These are phyloP conservation scores for Chaetomium olivaceum DNA, from an alignment of 2,329 filamentous ascomycete species.

Conservation along the genomic window DNA sequence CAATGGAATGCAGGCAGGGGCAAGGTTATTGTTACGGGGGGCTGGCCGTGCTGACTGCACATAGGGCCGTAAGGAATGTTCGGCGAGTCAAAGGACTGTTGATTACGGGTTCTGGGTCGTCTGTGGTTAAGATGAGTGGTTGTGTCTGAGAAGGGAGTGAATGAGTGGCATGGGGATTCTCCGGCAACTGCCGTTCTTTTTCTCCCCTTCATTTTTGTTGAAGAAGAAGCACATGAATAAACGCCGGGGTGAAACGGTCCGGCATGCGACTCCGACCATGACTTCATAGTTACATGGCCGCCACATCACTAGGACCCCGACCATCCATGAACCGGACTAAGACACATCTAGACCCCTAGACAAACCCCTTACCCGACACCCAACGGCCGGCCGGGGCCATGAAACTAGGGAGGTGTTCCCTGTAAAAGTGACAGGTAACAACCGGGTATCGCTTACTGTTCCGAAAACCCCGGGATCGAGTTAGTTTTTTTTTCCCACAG, in stretches of 20 bases:
- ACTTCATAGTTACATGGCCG: not conserved
- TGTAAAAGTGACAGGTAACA: not conserved
- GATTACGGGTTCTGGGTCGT: not conserved
- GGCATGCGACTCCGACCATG: not conserved
- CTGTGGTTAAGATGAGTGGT: not conserved
- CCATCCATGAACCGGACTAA: not conserved
- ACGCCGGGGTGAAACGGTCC: not conserved
- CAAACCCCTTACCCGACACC: not conserved
- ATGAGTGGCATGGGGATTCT: not conserved
- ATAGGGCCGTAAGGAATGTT: slow-evolving; percentile 1
- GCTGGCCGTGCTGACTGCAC: not conserved
- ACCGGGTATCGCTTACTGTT: not conserved
- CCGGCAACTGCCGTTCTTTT: not conserved
- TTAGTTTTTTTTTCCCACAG: not conserved
- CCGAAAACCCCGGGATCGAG: not conserved
- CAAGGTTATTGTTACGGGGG: not conserved
- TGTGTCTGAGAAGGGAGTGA: not conserved
- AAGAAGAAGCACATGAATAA: not conserved
- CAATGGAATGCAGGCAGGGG: not conserved
- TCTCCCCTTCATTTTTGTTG: not conserved
- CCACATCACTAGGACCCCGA: not conserved
- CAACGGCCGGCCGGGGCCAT: not conserved
- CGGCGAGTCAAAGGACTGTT: not conserved
- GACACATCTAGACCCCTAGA: not conserved
- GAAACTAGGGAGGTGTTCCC: not conserved